Conservation (phyloP, 805 yeast species). For the Candida hungchunana region DNA sequence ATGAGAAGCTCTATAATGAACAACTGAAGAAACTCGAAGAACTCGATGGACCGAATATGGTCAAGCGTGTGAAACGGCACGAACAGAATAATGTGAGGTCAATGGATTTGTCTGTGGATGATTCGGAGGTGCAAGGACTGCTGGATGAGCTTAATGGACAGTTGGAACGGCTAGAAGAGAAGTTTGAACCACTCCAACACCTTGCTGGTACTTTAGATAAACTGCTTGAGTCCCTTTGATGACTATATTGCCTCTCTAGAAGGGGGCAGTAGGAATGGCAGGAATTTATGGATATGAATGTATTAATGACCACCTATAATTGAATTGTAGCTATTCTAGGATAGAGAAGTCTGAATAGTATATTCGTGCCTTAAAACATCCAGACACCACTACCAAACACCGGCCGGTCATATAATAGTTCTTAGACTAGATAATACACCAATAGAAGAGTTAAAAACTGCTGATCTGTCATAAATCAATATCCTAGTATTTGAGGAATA, state of each 20-base stretch:
- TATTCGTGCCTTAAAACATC: too few species aligned
- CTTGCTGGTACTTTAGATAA: constrained; percentile 13
- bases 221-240: background rate
- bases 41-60: constrained; percentile 7
- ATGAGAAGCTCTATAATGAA: constrained; percentile 10
- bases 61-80: constrained; percentile 1
- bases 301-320: background rate
- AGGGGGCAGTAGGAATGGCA: too few species aligned
- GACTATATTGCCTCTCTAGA: background rate
- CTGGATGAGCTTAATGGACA: constrained; percentile 15
- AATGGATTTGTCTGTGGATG: constrained; percentile 4
- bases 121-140: constrained; percentile 8
- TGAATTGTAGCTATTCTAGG: background rate
- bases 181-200: constrained; percentile 11
- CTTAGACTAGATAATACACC: background rate
- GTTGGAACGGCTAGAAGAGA: constrained; percentile 11
- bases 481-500: too few species aligned
- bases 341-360: too few species aligned
- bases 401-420: background rate
- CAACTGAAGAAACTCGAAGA: constrained; percentile 12
- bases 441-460: background rate
- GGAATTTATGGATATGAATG: too few species aligned
- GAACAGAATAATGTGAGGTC: constrained; percentile 5
- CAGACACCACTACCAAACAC: background rate
- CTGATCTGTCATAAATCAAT: too few species aligned